These are phyloP conservation scores for Pseudocercospora crystallina DNA, from an alignment of 2,329 filamentous ascomycete genomes.

Conservation along the genomic window DNA sequence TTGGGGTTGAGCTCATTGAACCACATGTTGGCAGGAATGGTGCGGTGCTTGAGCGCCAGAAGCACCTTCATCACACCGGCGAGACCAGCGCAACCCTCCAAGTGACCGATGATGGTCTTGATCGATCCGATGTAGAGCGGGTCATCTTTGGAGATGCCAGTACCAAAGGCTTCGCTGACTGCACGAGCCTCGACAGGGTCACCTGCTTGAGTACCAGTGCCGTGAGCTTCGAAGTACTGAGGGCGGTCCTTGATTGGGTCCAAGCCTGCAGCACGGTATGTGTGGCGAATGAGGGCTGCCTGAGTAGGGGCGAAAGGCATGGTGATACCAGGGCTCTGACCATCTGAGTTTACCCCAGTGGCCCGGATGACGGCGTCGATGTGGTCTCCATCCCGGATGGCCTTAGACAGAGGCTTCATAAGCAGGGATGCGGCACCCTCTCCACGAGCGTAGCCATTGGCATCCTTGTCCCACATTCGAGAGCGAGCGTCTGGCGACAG, in stretches of 20 bases:
- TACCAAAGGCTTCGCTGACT: constrained; percentile 2
- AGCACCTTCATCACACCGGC: constrained; percentile 46
- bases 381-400: constrained; percentile 17
- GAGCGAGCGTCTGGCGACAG: constrained; percentile 32
- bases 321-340: constrained; percentile 22
- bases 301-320: constrained; percentile 40
- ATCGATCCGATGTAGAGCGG: constrained; percentile 31
- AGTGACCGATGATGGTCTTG: constrained; percentile 46
- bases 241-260: constrained; percentile 42
- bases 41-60: constrained; percentile 4
- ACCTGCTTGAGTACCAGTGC: constrained; percentile 28
- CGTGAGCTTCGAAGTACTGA: constrained; percentile 31
- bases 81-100: constrained; percentile 52
- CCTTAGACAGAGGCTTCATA: constrained; percentile 16
- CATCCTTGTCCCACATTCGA: constrained; percentile 36
- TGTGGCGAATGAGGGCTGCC: constrained; percentile 48
- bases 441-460: constrained; percentile 53
- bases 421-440: constrained; percentile 50
- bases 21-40: constrained; percentile 19
- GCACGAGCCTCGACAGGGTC: constrained; percentile 14
- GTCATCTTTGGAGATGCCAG: not conserved
- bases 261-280: constrained; percentile 46
- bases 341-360: constrained; percentile 41
- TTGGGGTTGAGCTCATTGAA: constrained; percentile 24
- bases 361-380: constrained; percentile 39